A percentile compares a stretch with the other conserved stretches of the same genome.
Conservation (phyloP, 2,329 filamentous ascomycete species). For the Penicillium sp. region DNA sequence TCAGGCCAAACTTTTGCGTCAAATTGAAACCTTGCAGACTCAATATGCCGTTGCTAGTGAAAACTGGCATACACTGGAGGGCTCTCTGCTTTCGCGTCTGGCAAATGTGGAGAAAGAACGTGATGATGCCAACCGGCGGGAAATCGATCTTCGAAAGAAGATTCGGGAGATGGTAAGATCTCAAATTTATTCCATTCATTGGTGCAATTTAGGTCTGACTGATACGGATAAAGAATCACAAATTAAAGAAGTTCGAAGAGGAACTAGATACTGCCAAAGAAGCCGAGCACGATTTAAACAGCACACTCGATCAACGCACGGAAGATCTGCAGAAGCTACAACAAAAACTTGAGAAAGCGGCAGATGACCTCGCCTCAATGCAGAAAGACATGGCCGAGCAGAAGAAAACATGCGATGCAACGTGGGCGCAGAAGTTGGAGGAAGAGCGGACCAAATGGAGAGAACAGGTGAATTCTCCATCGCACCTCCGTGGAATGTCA, state of each 20-base stretch:
- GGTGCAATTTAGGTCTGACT: background rate
- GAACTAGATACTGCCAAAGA: slow-evolving; percentile 69
- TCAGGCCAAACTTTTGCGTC: slow-evolving; percentile 84
- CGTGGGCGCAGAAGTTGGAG: slow-evolving; percentile 59
- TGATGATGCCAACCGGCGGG: slow-evolving; percentile 78
- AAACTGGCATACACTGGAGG: slow-evolving; percentile 97
- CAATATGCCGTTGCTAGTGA: slow-evolving; percentile 93
- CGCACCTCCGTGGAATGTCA: slow-evolving; percentile 41
- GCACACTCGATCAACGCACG: slow-evolving; percentile 63
- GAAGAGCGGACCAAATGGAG: slow-evolving; percentile 64
- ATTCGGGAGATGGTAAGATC: slow-evolving; percentile 74
- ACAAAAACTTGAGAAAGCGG: slow-evolving; percentile 48
- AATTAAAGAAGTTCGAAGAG: slow-evolving; percentile 70
- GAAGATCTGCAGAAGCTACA: slow-evolving; percentile 55
- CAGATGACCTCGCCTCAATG: slow-evolving; percentile 62
- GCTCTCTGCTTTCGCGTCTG: slow-evolving; percentile 74
- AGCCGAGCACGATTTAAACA: slow-evolving; percentile 44
- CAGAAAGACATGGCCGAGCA: slow-evolving; percentile 58
- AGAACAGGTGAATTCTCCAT: slow-evolving; percentile 45
- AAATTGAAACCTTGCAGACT: slow-evolving; percentile 92
- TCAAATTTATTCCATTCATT: background rate
- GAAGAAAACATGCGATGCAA: slow-evolving; percentile 58
- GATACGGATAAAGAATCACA: slow-evolving; percentile 56
- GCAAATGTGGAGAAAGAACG: slow-evolving; percentile 82
- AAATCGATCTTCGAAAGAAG: slow-evolving; percentile 85